Conservation (phyloP, 2,329 filamentous ascomycete species). For the Epichloe aotearoae region DNA sequence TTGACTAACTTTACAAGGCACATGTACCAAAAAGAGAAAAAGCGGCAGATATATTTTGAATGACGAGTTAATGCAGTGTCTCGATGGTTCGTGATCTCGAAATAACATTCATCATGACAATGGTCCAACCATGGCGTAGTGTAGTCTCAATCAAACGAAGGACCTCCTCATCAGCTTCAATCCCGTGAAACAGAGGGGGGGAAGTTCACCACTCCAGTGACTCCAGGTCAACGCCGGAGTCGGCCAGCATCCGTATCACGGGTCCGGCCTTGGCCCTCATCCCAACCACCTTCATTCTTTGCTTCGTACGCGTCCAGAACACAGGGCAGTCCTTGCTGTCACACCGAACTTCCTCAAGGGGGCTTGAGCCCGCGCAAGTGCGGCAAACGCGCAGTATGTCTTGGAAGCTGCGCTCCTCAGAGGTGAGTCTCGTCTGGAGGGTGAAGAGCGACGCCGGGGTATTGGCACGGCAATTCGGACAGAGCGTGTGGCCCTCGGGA, state of each 20-base stretch:
- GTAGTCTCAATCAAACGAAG: too few species aligned
- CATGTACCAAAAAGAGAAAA: too few species aligned
- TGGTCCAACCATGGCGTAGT: too few species aligned
- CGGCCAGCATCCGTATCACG: constrained; percentile 19
- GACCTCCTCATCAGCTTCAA: too few species aligned
- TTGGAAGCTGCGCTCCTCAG: constrained; percentile 47
- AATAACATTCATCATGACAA: too few species aligned
- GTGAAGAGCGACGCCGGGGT: constrained; percentile 48
- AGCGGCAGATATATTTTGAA: too few species aligned
- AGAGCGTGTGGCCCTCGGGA: constrained; percentile 32
- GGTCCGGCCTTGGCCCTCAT: constrained; percentile 23
- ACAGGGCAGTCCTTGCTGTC: constrained; percentile 88
- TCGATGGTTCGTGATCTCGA: too few species aligned
- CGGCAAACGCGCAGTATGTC: constrained; percentile 63
- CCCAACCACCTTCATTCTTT: constrained; percentile 33
- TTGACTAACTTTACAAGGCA: too few species aligned
- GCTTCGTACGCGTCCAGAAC: constrained; percentile 66
- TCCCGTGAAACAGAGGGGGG: too few species aligned
- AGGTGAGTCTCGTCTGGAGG: constrained; percentile 48
- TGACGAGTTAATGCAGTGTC: too few species aligned
- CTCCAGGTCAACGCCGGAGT: constrained; percentile 11
- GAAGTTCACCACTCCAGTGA: constrained; percentile 22
- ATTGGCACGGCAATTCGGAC: constrained; percentile 39
- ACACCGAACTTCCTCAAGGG: constrained; percentile 67
- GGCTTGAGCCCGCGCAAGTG: constrained; percentile 62